A percentile compares a stretch with the other conserved stretches of the same genome.
Conservation (phyloP, 306 rosid genomes). For the Canavalia ensiformis region DNA sequence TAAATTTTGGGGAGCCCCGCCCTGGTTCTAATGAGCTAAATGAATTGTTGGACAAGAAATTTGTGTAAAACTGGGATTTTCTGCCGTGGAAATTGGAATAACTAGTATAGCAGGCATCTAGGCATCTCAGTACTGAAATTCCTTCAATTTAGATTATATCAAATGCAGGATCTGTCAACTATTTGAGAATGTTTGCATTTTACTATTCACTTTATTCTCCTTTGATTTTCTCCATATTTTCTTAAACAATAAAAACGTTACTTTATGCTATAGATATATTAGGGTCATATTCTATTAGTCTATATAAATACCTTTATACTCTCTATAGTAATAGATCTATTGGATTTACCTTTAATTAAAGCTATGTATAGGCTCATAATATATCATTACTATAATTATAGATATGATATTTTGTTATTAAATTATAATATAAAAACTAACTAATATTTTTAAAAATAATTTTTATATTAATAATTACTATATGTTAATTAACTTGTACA, state of each 20-base stretch:
- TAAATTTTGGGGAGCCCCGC: no score
- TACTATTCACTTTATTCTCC: neutral
- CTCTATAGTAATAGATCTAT: neutral
- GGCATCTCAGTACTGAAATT: conserved; percentile 31
- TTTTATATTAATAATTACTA: no score
- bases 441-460: no score
- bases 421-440: no score
- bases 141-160: conserved; percentile 20
- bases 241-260: neutral
- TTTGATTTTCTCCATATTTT: neutral
- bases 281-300: neutral
- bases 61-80: conserved; percentile 44
- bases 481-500: neutral
- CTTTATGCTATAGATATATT: neutral
- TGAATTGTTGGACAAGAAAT: conserved; percentile 20
- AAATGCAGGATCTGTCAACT: neutral
- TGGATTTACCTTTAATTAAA: neutral
- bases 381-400: no score
- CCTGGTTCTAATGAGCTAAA: neutral
- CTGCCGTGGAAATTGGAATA: conserved; percentile 38
- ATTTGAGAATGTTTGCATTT: neutral
- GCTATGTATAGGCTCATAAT: no score
- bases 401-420: no score
- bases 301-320: neutral
- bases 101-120: conserved; percentile 4